Base-by-base conservation (phyloP, 2,329 filamentous ascomycete genomes). In the Fusarium sterilihyphosum region DNA sequence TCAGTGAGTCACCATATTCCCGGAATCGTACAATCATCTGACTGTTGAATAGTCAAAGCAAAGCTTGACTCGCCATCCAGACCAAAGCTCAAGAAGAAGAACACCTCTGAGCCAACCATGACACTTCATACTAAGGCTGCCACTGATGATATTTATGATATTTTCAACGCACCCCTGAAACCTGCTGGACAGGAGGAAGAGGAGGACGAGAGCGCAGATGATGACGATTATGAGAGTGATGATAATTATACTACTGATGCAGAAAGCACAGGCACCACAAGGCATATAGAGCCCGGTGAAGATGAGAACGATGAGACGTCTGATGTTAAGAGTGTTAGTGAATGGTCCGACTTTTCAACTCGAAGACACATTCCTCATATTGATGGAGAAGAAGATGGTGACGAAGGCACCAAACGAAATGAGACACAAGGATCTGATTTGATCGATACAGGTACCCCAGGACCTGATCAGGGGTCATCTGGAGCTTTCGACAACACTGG, bases 61-160 rank as follows among this genome's bases (percentile, higher is more conserved):
- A 98, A 98, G 77, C 86, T 98, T 62, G 94, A 96, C 78, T 98
- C 96, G 5, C 96, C 95, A 0, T 93, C 93, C 1, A 90, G 92
- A n/a, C 91, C 91, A 8, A 98, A 97, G 82, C 88, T 96, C 63
- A 93, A 92, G 73, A 94, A 94, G 82, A 96, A 93, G 81, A 92
- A 91, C 76, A 74, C 83, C 5, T 85, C 88, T 59, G 96, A 98
- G 82, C 94, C 95, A n/a, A 99, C 96, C 4, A 98, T 99, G 95
- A 99, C 96, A 2, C 90, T 99, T 74, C 95, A 98, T 80, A 99
- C 96, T 18, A 94, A 91, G 77, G 96, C 96, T 74, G 96, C 96
- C 9, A 98, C 96, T 71, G 95, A 98, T 77, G 96, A 99, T 77
- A 98, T 99, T 60, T 98, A 98, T 79, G 95, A 95, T 66, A 94